These are phyloP conservation scores for Phaeosphaeriaceae sp. DNA, from an alignment of 2,329 filamentous ascomycete genomes.

Conservation along the genomic window DNA sequence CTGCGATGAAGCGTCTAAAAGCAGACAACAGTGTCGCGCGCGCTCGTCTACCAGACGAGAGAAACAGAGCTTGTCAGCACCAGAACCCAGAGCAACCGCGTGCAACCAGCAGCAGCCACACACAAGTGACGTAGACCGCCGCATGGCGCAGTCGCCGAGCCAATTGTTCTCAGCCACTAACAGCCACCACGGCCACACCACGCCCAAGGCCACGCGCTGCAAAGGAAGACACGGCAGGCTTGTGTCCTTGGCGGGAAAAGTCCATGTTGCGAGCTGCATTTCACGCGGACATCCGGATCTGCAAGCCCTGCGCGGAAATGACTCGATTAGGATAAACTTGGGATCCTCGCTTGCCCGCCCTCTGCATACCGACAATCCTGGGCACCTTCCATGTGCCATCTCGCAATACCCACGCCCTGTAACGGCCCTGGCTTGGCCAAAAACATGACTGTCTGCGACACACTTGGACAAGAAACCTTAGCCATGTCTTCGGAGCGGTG, in stretches of 20 bases:
- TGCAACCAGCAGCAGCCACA: constrained; percentile 27
- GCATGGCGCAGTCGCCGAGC: constrained; percentile 24
- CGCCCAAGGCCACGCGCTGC: constrained; percentile 1
- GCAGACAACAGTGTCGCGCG: constrained; percentile 5
- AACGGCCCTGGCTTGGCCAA: not conserved
- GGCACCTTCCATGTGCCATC: too few species aligned
- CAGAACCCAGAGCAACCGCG: constrained; percentile 22
- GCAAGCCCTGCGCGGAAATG: not conserved
- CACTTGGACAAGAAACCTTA: constrained; percentile 1
- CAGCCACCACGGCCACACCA: constrained; percentile 1
- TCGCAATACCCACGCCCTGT: too few species aligned
- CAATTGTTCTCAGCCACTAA: constrained; percentile 10
- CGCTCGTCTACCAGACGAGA: constrained; percentile 9
- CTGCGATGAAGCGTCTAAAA: not conserved
- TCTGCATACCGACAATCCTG: not conserved
- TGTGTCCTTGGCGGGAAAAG: constrained; percentile 14
- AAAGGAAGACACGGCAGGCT: constrained; percentile 23
- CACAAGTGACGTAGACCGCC: constrained; percentile 22
- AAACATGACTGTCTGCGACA: not conserved
- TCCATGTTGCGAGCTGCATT: not conserved
- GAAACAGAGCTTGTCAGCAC: constrained; percentile 25
- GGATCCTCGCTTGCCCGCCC: not conserved
- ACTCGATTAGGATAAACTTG: not conserved
- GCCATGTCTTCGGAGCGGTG: not conserved
- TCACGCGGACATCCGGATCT: not conserved